Evolutionary conservation across 148 eudicot species (phyloP).

Genomic region (Camellia sinensis): DNA sequence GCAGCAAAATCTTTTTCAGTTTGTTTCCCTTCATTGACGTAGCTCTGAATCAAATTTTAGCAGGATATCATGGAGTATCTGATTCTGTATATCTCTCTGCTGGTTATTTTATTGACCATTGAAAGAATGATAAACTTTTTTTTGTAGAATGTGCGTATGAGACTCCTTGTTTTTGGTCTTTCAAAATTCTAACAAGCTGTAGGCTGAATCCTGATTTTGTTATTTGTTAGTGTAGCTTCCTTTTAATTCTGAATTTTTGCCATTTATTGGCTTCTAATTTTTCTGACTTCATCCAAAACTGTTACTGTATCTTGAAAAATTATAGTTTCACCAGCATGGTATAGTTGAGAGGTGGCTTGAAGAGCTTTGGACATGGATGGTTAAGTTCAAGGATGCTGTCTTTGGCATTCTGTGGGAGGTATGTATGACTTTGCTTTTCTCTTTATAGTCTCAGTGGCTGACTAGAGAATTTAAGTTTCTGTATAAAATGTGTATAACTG

Average conservation of each 20-base stretch:
- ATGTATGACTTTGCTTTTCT: slow-evolving; percentile 13
- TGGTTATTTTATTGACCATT: neutral
- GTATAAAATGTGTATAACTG: neutral
- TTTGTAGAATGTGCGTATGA: neutral
- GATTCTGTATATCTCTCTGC: neutral
- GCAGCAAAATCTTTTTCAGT: neutral
- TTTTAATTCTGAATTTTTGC: neutral
- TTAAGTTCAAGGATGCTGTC: slow-evolving; percentile 67
- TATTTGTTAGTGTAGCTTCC: neutral
- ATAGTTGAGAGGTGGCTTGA: slow-evolving; percentile 84
- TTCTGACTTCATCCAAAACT: slow-evolving; percentile 8
- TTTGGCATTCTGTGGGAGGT: slow-evolving; percentile 71
- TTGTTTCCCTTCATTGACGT: neutral
- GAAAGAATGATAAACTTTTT: neutral
- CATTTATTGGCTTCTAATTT: neutral
- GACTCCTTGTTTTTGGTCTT: slow-evolving; percentile 2
- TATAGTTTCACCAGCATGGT: slow-evolving; percentile 74
- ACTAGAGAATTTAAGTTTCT: neutral
- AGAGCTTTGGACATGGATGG: slow-evolving; percentile 79
- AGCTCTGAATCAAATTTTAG: neutral
- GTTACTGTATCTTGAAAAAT: slow-evolving; percentile 19
- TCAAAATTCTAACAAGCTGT: neutral
- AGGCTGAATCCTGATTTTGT: neutral
- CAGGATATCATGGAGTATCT: neutral
- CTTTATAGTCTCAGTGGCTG: neutral